Base-by-base conservation (phyloP, 2,329 filamentous ascomycete species). In the Exophiala mesophila region DNA sequence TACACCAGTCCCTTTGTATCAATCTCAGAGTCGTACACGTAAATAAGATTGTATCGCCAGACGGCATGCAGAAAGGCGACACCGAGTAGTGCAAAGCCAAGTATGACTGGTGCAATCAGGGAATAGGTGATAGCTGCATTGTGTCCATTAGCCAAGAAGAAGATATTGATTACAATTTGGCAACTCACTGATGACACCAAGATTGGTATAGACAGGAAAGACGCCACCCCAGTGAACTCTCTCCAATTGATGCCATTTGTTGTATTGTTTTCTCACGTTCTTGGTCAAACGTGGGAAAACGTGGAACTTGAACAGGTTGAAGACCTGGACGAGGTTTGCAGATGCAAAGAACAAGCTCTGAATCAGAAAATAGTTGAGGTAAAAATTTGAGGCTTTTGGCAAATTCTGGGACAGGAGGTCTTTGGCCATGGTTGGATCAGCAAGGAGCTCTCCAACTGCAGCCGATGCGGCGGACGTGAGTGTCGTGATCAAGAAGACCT, bases 361-460 rank as follows among this genome's bases (percentile, higher is more conserved):
- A 1, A 98, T 80, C n/a, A 97, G 77, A 55, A 97, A 94, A 68
- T 96, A 98, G 0, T 84, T 88, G 5, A 97, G 83, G 64, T 96
- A 98, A 59, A 96, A 94, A 64, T 94, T 97, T 44, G 88, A 90
- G 0, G 88, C 83, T 51, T 82, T 85, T n/a, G 92, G 92, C 2
- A 98, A 69, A 50, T 87, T 84, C 29, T 76, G 59, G 0, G 88
- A 82, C 8, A 95, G 72, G 3, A 92, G 69, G 6, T 68, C 67
- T 2, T 87, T 81, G 5, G 78, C 75, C 0, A 70, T 70, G 5
- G 73, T 64, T 0, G 88, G 88, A 32, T 87, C 61, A 1, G 81
- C 52, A n/a, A 80, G 68, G 36, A 94, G 81, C 32, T 82, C 63
- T 16, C 76, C 67, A 1, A 80, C 73, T 1, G 87, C 80, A 1